Percentiles rank a stretch among this genome's conserved stretches.
phyloP scores from a whole-genome alignment of 192 early-diverging fungal species.

The Coemansia sp. region DNA sequence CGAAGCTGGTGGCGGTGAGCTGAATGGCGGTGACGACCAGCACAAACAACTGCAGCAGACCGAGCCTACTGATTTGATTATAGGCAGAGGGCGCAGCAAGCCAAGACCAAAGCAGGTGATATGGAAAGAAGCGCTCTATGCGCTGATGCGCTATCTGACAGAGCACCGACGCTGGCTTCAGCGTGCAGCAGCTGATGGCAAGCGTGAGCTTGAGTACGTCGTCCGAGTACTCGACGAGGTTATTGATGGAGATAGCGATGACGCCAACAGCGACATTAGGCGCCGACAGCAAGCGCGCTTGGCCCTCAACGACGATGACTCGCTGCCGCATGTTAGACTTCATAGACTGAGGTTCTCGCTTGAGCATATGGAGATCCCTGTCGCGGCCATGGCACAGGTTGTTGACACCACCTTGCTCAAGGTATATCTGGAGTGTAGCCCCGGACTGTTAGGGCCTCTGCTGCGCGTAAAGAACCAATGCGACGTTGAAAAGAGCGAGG shows the following conservation, averaged over 20 bases:
- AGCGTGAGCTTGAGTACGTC: constrained; percentile 37
- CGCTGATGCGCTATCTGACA: constrained; percentile 84
- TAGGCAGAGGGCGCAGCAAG: background rate
- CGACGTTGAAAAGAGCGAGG: constrained; percentile 80
- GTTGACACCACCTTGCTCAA: constrained; percentile 91
- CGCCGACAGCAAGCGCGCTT: constrained; percentile 14
- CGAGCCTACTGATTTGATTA: constrained; percentile 4
- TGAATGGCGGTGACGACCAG: constrained; percentile 7
- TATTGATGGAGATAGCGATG: constrained; percentile 38
- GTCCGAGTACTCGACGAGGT: constrained; percentile 36
- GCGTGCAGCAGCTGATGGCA: constrained; percentile 44
- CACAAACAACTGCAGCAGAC: background rate
- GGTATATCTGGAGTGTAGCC: constrained; percentile 84
- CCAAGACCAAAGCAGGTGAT: constrained; percentile 18
- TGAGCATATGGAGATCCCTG: constrained; percentile 39
- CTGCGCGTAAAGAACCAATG: constrained; percentile 86
- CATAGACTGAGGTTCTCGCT: constrained; percentile 43
- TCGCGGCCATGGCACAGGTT: constrained; percentile 58
- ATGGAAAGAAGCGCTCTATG: constrained; percentile 49
- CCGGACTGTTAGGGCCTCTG: constrained; percentile 84
- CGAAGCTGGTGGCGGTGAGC: constrained; percentile 7
- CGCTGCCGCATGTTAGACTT: constrained; percentile 42
- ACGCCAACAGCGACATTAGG: too few species aligned
- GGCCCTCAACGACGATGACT: constrained; percentile 24
- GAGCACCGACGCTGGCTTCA: constrained; percentile 77